Conservation (phyloP, 202 grass and related monocot species). For the Zizania palustris region DNA sequence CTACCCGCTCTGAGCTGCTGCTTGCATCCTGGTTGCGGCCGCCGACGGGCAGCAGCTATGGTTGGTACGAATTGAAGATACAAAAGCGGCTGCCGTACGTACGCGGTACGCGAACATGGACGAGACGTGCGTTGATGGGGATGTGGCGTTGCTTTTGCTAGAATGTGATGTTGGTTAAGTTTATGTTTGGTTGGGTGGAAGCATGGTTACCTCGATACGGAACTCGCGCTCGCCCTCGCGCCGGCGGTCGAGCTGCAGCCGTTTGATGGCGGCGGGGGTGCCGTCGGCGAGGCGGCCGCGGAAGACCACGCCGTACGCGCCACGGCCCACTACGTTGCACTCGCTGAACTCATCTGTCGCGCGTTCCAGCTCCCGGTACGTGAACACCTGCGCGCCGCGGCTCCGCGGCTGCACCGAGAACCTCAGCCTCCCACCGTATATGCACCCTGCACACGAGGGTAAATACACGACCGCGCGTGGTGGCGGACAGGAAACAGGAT, state of each 20-base stretch:
- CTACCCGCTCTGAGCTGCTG: background rate
- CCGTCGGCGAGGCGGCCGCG: conserved; percentile 76
- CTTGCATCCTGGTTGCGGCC: background rate
- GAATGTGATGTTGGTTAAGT: background rate
- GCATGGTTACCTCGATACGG: conserved; percentile 68
- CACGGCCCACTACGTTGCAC: conserved; percentile 70
- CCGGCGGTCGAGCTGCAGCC: conserved; percentile 68
- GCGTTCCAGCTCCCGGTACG: conserved; percentile 87
- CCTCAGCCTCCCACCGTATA: conserved; percentile 70
- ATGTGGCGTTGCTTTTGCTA: background rate
- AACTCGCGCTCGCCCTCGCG: conserved; percentile 95
- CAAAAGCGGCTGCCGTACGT: background rate
- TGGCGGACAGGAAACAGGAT: background rate
- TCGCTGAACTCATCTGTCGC: conserved; percentile 87
- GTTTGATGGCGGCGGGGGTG: conserved; percentile 84
- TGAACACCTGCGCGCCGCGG: conserved; percentile 83
- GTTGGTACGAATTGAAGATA: conserved; percentile 17
- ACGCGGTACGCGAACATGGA: conserved; percentile 8
- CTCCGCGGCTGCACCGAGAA: conserved; percentile 56
- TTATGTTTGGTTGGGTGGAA: background rate
- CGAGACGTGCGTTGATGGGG: conserved; percentile 9
- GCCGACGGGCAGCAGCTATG: background rate
- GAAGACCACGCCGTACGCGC: conserved; percentile 65
- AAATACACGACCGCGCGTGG: background rate
- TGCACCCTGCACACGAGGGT: conserved; percentile 52